Percentiles rank a stretch among this genome's conserved stretches.
Evolutionary conservation across 2,329 filamentous ascomycete genomes (phyloP).

Genomic region (Plectosphaerella sp.): DNA sequence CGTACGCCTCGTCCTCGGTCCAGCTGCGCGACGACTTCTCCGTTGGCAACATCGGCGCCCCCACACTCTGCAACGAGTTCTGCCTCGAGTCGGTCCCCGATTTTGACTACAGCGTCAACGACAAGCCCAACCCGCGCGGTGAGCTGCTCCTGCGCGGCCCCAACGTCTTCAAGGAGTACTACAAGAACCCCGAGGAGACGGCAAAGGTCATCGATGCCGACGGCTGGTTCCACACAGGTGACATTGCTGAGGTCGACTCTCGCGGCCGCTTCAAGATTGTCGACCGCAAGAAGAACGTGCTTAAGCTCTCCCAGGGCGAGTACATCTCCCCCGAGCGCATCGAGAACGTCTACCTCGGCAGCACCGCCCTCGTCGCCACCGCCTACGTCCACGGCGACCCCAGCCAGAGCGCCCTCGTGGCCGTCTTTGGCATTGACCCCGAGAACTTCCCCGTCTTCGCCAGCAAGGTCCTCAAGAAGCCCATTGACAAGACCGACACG

Average conservation of each 20-base stretch:
- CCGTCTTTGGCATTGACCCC: slow-evolving; percentile 82
- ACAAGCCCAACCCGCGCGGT: slow-evolving; percentile 85
- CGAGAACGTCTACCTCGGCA: slow-evolving; percentile 88
- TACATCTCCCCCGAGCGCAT: slow-evolving; percentile 97
- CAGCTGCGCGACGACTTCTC: slow-evolving; percentile 70
- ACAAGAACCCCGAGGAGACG: slow-evolving; percentile 86
- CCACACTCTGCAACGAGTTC: slow-evolving; percentile 63
- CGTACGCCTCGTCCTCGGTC: slow-evolving; percentile 71
- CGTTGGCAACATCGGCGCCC: slow-evolving; percentile 75
- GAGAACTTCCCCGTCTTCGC: slow-evolving; percentile 79
- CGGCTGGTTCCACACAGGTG: slow-evolving; percentile 96
- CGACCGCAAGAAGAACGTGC: slow-evolving; percentile 97
- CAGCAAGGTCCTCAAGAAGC: slow-evolving; percentile 67
- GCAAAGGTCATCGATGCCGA: slow-evolving; percentile 75
- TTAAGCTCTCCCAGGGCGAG: slow-evolving; percentile 96
- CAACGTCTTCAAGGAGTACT: slow-evolving; percentile 82
- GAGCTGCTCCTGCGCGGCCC: slow-evolving; percentile 81
- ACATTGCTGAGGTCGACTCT: slow-evolving; percentile 82
- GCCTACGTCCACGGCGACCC: slow-evolving; percentile 91
- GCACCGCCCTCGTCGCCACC: slow-evolving; percentile 70
- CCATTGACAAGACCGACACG: slow-evolving; percentile 59
- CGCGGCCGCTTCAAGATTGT: slow-evolving; percentile 87
- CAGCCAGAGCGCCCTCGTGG: slow-evolving; percentile 76
- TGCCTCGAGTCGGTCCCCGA: slow-evolving; percentile 87
- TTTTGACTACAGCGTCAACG: slow-evolving; percentile 84